Evolutionary conservation across 148 eudicot genomes (phyloP), one percentile per base, ranked within the genome.

Genomic region (Selenicereus undatus): DNA sequence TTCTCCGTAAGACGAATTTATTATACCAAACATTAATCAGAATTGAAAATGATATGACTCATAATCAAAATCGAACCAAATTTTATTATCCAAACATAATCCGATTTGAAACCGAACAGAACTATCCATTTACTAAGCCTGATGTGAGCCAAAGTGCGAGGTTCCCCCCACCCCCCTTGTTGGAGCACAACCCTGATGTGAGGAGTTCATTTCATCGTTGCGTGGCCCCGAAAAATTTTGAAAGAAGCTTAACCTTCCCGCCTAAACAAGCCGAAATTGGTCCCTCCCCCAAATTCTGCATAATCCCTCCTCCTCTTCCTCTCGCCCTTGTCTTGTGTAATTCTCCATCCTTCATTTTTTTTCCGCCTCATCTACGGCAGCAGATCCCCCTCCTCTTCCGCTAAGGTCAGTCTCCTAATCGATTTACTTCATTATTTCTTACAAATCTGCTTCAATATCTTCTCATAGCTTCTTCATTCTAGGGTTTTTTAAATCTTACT

Each of bases 231-330:
- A 35, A 22, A 64, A 66, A 66, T 66, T 66, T 66, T 66, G 71
- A 66, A 66, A 66, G 5, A 2, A 27, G 18, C 8, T 22, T 16
- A 20, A 7, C 43, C 75, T 66, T 81, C 83, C 83, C 83, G 83
- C 83, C 83, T 51, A 27, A 64, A 13, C 78, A 75, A 79, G 35
- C 75, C 52, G 39, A 74, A 80, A 64, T 50, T 35, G 10, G 51
- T 56, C 42, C 17, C 35, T 24, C 29, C 68, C 27, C 68, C 35
- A 66, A 66, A 24, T 66, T 66, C 35, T 11, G 71, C 6, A 64
- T 0, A 64, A 64, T 64, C 68, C 27, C 71, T 3, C 18, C 16
- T 39, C 71, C n/a, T 24, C 66, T 21, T 7, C 26, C 66, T 64
- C 68, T 21, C 3, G 8, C 6, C 8, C 27, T 24, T 26, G 21